Evolutionary conservation across 176 grass and related monocot genomes (phyloP).

Genomic region (Tillandsia fasciculata): DNA sequence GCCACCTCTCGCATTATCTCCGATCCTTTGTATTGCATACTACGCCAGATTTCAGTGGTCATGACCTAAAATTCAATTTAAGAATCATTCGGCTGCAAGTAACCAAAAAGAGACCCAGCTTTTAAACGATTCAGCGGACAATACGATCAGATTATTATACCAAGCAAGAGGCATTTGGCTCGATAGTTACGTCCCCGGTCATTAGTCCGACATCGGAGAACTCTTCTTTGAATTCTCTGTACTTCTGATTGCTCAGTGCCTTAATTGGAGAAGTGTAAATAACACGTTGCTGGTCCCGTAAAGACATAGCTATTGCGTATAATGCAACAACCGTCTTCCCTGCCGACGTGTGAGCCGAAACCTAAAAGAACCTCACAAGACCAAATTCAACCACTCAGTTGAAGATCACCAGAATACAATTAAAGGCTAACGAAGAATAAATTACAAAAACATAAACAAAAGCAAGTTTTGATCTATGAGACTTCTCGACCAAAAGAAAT

Average conservation of each 20-base stretch:
- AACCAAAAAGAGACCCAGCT: neutral
- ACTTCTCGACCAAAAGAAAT: no score
- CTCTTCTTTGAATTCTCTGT: constrained; percentile 89
- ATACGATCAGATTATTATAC: constrained; percentile 13
- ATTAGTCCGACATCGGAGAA: constrained; percentile 85
- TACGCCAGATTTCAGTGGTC: constrained; percentile 98
- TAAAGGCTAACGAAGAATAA: neutral
- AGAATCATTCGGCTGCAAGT: neutral
- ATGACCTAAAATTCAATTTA: constrained; percentile 49
- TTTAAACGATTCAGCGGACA: constrained; percentile 1
- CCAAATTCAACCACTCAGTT: neutral
- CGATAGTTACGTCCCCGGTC: constrained; percentile 90
- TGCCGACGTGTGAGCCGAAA: constrained; percentile 87
- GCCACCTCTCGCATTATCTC: constrained; percentile 92
- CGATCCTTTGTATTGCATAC: constrained; percentile 94
- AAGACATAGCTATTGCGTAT: constrained; percentile 91
- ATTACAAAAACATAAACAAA: neutral
- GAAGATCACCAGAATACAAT: neutral
- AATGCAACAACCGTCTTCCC: constrained; percentile 92
- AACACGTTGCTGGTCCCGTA: constrained; percentile 73
- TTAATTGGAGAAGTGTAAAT: constrained; percentile 96
- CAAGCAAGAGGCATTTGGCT: constrained; percentile 89
- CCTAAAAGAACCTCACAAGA: constrained; percentile 27
- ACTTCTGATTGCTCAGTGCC: constrained; percentile 96
- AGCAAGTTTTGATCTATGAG: neutral